A percentile compares a stretch with the other conserved stretches of the same genome.
These are phyloP conservation scores for Cyberlindnera xylosilytica DNA, from an alignment of 805 yeast genomes.

Conservation along the genomic window DNA sequence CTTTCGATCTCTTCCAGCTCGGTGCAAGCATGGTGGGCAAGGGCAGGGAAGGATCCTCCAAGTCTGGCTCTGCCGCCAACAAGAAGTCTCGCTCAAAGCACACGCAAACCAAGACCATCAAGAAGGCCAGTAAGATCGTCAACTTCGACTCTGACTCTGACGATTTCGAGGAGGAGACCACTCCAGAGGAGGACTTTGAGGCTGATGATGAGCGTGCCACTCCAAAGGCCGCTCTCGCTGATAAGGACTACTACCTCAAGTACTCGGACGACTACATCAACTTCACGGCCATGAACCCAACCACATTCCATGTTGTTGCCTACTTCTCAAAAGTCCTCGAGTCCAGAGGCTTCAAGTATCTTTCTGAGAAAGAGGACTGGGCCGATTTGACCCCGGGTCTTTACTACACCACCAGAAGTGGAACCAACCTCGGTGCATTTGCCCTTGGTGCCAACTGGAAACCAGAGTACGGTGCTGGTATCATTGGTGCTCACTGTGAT, in stretches of 20 bases:
- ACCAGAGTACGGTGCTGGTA: constrained; percentile 63
- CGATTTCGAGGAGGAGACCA: constrained; percentile 18
- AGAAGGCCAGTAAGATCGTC: constrained; percentile 9
- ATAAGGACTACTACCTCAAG: constrained; percentile 27
- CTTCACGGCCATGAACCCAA: constrained; percentile 71
- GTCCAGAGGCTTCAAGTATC: constrained; percentile 58
- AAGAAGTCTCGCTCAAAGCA: constrained; percentile 3
- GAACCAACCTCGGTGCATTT: constrained; percentile 67
- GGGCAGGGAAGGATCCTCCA: neutral
- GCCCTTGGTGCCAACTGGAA: constrained; percentile 64
- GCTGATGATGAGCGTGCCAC: constrained; percentile 3
- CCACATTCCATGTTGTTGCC: constrained; percentile 68
- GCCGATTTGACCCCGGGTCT: constrained; percentile 42
- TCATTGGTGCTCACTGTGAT: constrained; percentile 75
- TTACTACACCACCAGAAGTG: constrained; percentile 67
- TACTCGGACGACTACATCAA: constrained; percentile 55
- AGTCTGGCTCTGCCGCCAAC: constrained; percentile 4
- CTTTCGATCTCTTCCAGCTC: constrained; percentile 24
- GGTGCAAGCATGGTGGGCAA: constrained; percentile 24
- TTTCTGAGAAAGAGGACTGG: constrained; percentile 56
- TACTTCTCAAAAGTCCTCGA: constrained; percentile 47
- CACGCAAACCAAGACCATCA: neutral
- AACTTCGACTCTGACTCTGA: constrained; percentile 21
- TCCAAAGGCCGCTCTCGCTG: neutral
- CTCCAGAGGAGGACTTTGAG: constrained; percentile 25